phyloP scores from a whole-genome alignment of 73 alveolate species.

The Paramecium bursaria region DNA sequence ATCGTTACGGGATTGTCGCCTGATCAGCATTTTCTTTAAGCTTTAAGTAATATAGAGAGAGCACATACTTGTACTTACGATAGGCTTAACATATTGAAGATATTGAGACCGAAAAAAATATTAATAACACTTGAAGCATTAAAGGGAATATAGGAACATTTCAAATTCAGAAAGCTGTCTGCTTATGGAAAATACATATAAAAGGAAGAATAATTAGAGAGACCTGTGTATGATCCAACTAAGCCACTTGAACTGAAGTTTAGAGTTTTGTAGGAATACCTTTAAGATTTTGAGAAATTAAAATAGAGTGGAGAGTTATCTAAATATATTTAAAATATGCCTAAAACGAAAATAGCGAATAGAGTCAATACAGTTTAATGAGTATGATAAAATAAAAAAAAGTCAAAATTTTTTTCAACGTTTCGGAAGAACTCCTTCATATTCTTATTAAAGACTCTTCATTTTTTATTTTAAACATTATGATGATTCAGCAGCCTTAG shows the following conservation, averaged over 20 bases:
- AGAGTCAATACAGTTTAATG: constrained; percentile 11
- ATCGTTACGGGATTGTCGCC: constrained; percentile 39
- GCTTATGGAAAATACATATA: constrained; percentile 6
- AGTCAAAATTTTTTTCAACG: constrained; percentile 5
- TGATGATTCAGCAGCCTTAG: constrained; percentile 55
- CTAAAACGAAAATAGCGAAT: constrained; percentile 38
- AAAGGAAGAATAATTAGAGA: not conserved
- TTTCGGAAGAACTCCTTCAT: constrained; percentile 15
- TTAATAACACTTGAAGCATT: constrained; percentile 16
- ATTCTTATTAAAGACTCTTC: constrained; percentile 17
- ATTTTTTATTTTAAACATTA: constrained; percentile 48
- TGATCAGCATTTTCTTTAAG: not conserved
- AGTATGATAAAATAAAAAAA: not conserved
- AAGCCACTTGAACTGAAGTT: constrained; percentile 39
- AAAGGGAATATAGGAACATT: not conserved
- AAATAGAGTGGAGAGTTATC: constrained; percentile 27
- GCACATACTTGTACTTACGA: not conserved
- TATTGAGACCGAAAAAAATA: constrained; percentile 2
- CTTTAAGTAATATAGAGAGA: not conserved
- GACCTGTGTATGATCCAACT: constrained; percentile 23
- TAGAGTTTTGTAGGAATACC: constrained; percentile 29
- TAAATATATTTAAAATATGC: constrained; percentile 51
- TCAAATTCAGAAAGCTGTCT: constrained; percentile 19
- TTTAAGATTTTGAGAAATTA: constrained; percentile 47
- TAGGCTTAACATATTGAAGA: not conserved